Conservation (phyloP, 805 yeast genomes). For the Ogataea methanolica region DNA sequence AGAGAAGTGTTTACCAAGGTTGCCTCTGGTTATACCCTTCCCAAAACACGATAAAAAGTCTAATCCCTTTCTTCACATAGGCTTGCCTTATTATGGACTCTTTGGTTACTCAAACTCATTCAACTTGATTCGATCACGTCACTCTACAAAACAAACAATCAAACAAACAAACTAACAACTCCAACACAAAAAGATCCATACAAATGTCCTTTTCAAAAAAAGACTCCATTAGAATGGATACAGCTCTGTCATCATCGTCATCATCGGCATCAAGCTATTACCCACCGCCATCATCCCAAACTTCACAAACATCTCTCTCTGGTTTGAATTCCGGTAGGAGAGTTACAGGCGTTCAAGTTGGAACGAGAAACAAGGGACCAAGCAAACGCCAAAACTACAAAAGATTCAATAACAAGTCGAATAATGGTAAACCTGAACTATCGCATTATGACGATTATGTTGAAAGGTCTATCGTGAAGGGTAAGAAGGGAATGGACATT, state of each 20-base stretch:
- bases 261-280: neutral
- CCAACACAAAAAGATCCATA: neutral
- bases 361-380: conserved; percentile 1
- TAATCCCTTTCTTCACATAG: too few species aligned
- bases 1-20: too few species aligned
- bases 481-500: conserved; percentile 34
- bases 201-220: neutral
- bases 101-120: too few species aligned
- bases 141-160: too few species aligned
- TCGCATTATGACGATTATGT: conserved; percentile 14
- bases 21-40: too few species aligned
- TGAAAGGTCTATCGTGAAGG: conserved; percentile 18
- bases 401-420: conserved; percentile 28
- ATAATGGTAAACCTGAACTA: conserved; percentile 29
- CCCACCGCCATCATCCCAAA: neutral
- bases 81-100: too few species aligned
- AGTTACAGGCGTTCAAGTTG: conserved; percentile 3
- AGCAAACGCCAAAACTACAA: conserved; percentile 1
- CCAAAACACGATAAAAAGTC: too few species aligned
- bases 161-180: too few species aligned
- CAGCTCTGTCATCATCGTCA: neutral
- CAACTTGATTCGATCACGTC: too few species aligned
- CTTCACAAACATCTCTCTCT: neutral
- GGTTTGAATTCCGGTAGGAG: neutral
- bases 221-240: neutral